Evolutionary conservation across 176 grass and related monocot genomes (phyloP), one percentile per base, ranked within the genome.

Genomic region (Melocanna baccifera): DNA sequence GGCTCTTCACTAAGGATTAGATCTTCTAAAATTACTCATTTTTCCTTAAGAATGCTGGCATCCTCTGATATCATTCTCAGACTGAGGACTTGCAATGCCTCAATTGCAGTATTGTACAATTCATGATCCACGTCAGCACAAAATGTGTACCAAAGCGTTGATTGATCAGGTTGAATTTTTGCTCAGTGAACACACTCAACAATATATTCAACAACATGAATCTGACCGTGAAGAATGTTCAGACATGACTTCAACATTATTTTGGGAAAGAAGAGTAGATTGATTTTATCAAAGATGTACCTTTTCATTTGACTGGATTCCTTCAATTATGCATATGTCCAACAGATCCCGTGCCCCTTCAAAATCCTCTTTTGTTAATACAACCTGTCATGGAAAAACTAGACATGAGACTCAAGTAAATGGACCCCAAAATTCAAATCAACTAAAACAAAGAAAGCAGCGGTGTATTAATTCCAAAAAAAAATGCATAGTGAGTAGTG

Each of bases 61-160:
- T 94, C 85, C 56, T 90, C 69, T 36, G 93, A 94, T 75, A 98
- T 86, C 93, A 92, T 90, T 82, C 91, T 90, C 87, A 94, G 42
- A 74, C 93, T 87, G 26, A 98, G 81, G 42, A 98, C 93, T 53
- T 88, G 96, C 70, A 95, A 91, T 70, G 91, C 87, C 56, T 94
- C 91, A 48, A 94, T 65, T 19, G 93, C 93, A 45, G 91, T 94
- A 68, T 45, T 92, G 61, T 89, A 68, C 74, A 94, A 62, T 47
- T 81, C 89, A 69, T 76, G 66, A n/a, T 95, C 57, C 25, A 87
- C 83, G 39, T 93, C 94, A 8, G 86, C 81, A 50, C 87, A 92
- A 82, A 98, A 92, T 39, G 89, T 75, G 77, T 56, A 94, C 76
- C 75, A 89, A 70, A 95, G 80, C 2, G 89, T 92, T 58, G 86